Percentiles rank a stretch among this genome's conserved stretches.
Conservation (phyloP, 148 eudicot species). For the Fallopia convolvulus region DNA sequence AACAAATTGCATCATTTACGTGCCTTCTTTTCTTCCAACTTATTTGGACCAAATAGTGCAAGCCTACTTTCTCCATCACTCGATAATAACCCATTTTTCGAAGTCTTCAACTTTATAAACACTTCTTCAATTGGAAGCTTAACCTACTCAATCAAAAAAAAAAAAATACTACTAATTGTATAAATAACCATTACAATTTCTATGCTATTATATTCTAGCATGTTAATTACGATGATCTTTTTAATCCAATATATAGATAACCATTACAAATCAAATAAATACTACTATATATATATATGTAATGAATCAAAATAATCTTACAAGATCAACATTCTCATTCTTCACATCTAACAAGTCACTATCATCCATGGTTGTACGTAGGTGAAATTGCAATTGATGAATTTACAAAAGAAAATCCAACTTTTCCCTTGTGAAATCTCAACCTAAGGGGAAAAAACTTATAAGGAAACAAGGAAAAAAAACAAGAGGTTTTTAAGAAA, state of each 20-base stretch:
- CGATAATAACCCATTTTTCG: slow-evolving; percentile 20
- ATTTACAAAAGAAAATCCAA: not conserved
- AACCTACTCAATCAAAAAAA: slow-evolving; percentile 10
- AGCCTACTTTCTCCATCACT: slow-evolving; percentile 26
- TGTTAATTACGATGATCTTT: not conserved
- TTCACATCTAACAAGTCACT: slow-evolving; percentile 1
- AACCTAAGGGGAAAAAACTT: not conserved
- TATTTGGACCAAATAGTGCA: slow-evolving; percentile 25
- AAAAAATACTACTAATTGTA: too few relatives aligned
- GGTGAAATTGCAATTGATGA: not conserved
- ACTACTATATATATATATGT: too few relatives aligned
- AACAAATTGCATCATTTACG: not conserved
- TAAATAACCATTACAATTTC: too few relatives aligned
- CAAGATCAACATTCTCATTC: slow-evolving; percentile 6
- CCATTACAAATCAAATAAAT: too few relatives aligned
- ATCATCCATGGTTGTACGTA: not conserved
- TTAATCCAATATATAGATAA: not conserved
- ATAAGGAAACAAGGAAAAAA: not conserved
- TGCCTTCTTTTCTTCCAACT: slow-evolving; percentile 26
- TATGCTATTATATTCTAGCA: too few relatives aligned
- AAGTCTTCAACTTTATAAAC: slow-evolving; percentile 22
- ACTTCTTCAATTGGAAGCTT: slow-evolving; percentile 31
- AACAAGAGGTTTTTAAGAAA: not conserved
- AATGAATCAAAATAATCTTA: not conserved
- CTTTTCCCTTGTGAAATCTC: not conserved